phyloP scores from a whole-genome alignment of 768 basidiomycete species.

The Ephemerocybe angulata region DNA sequence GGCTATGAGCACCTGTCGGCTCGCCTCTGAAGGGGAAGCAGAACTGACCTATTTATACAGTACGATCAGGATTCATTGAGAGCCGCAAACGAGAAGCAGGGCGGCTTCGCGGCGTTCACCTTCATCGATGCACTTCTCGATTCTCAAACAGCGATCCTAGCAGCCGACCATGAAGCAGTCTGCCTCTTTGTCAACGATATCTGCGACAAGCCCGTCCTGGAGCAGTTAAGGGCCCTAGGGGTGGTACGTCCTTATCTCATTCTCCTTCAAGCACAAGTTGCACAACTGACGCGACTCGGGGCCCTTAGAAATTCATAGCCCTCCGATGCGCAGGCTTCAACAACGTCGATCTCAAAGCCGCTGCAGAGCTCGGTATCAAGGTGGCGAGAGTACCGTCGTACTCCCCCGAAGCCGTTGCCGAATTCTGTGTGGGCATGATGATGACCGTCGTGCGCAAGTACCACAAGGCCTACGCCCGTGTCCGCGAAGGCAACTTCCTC shows the following conservation, averaged over 20 bases:
- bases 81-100: constrained; percentile 22
- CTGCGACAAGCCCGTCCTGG: constrained; percentile 32
- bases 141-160: constrained; percentile 31
- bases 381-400: constrained; percentile 42
- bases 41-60: constrained; percentile 13
- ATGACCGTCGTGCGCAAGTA: constrained; percentile 43
- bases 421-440: constrained; percentile 45
- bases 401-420: constrained; percentile 42
- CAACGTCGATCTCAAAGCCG: constrained; percentile 36
- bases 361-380: constrained; percentile 29
- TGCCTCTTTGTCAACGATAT: constrained; percentile 44
- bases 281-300: not conserved
- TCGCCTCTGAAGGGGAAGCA: not conserved
- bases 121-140: constrained; percentile 38
- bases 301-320: constrained; percentile 34
- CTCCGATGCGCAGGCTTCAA: constrained; percentile 43
- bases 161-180: constrained; percentile 35
- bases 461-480: constrained; percentile 44
- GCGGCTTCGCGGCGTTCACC: constrained; percentile 28
- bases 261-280: not conserved
- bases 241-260: constrained; percentile 26
- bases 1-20: not conserved
- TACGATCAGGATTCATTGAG: constrained; percentile 36
- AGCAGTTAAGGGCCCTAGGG: constrained; percentile 28
- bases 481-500: constrained; percentile 44